Percentiles rank a stretch among this genome's conserved stretches.
Evolutionary conservation across 768 basidiomycete genomes (phyloP).

Genomic region (Naganishia vishniacii): DNA sequence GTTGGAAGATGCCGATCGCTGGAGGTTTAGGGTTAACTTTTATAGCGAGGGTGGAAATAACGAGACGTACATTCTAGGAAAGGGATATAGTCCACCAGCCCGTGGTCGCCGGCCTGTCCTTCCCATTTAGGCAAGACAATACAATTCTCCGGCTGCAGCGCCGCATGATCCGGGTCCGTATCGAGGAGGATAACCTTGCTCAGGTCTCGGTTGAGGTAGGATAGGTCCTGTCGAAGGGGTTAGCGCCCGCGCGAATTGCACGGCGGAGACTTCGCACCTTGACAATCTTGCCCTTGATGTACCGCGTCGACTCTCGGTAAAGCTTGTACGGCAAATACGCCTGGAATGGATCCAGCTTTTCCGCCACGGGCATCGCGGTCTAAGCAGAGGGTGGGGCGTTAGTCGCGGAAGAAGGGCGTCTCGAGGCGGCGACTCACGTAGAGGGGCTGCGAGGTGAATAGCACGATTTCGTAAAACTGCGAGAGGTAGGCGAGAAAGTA

Average conservation of each 20-base stretch:
- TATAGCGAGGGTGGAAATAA: not conserved
- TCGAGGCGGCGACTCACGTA: slow-evolving; percentile 61
- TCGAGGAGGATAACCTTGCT: slow-evolving; percentile 84
- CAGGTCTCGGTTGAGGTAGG: slow-evolving; percentile 89
- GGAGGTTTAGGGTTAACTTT: not conserved
- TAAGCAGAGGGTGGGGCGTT: slow-evolving; percentile 46
- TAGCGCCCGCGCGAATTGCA: not conserved
- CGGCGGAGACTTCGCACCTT: too few species aligned
- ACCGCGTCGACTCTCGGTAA: slow-evolving; percentile 86
- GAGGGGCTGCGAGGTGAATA: slow-evolving; percentile 83
- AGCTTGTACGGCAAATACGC: slow-evolving; percentile 82
- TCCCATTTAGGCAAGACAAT: slow-evolving; percentile 80
- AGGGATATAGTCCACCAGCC: slow-evolving; percentile 85
- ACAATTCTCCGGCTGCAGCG: slow-evolving; percentile 80
- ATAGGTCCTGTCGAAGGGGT: slow-evolving; percentile 61
- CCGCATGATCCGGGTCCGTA: slow-evolving; percentile 69
- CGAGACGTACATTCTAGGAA: slow-evolving; percentile 76
- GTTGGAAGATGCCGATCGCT: slow-evolving; percentile 91
- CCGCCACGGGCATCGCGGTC: slow-evolving; percentile 81
- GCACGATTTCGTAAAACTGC: slow-evolving; percentile 95
- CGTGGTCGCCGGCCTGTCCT: slow-evolving; percentile 66
- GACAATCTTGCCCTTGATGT: slow-evolving; percentile 71
- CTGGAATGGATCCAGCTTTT: slow-evolving; percentile 89
- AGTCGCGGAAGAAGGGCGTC: not conserved
- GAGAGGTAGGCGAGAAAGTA: slow-evolving; percentile 97